These are phyloP conservation scores for Solanum hybrid DNA, from an alignment of 305 asterid genomes.

Conservation along the genomic window DNA sequence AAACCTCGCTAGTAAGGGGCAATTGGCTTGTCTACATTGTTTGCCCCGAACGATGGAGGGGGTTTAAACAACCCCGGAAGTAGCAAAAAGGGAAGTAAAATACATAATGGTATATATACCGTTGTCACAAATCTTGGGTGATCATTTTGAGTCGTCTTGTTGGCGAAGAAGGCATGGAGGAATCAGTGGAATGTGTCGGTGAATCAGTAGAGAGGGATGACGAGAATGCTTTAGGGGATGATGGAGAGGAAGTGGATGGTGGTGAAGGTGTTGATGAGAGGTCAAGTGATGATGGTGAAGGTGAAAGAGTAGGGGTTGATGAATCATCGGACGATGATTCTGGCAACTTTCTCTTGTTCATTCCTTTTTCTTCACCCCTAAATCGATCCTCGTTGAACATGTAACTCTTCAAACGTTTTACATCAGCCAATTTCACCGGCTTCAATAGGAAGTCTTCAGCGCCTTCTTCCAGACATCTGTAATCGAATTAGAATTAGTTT, in stretches of 20 bases:
- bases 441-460: constrained; percentile 90
- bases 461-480: constrained; percentile 92
- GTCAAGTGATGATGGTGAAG: constrained; percentile 17
- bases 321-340: constrained; percentile 23
- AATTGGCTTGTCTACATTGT: constrained; percentile 16
- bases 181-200: not conserved
- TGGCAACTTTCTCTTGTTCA: constrained; percentile 51
- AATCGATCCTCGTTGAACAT: constrained; percentile 63
- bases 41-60: not conserved
- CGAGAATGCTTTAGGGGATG: constrained; percentile 24
- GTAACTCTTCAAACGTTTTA: constrained; percentile 54
- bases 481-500: not conserved
- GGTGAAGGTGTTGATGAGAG: constrained; percentile 36
- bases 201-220: constrained; percentile 11
- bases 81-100: constrained; percentile 6
- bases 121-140: not conserved
- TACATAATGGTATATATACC: not conserved
- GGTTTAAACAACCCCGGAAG: not conserved
- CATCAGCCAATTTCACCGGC: constrained; percentile 74
- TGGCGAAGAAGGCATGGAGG: constrained; percentile 23
- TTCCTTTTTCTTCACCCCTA: constrained; percentile 17
- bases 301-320: constrained; percentile 6
- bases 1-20: constrained; percentile 17
- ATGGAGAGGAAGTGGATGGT: constrained; percentile 34
- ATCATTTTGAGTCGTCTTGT: constrained; percentile 27